A percentile compares a stretch with the other conserved stretches of the same genome.
phyloP scores from a whole-genome alignment of 2,329 filamentous ascomycete genomes.

The Fusarium oxysporum region DNA sequence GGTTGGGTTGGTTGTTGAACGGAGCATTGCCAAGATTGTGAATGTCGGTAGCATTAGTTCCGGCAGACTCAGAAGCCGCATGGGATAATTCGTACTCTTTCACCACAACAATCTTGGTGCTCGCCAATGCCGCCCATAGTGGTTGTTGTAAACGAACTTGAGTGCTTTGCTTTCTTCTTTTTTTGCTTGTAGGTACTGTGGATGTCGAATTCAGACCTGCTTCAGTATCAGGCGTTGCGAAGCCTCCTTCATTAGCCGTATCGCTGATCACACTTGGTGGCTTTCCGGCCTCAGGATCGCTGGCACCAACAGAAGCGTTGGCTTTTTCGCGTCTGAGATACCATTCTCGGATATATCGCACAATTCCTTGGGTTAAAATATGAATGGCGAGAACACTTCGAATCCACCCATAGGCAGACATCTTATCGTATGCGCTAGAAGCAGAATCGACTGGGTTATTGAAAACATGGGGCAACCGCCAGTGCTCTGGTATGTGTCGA shows the following conservation, averaged over 20 bases:
- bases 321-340: slow-evolving; percentile 71
- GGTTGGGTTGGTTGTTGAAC: slow-evolving; percentile 75
- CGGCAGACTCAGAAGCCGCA: slow-evolving; percentile 77
- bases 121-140: slow-evolving; percentile 92
- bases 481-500: slow-evolving; percentile 60
- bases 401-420: slow-evolving; percentile 72
- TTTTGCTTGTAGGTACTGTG: slow-evolving; percentile 73
- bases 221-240: slow-evolving; percentile 66
- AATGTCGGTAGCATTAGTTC: slow-evolving; percentile 80
- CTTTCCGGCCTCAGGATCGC: slow-evolving; percentile 74
- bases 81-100: slow-evolving; percentile 90
- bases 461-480: slow-evolving; percentile 58
- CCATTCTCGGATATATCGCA: slow-evolving; percentile 77
- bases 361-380: slow-evolving; percentile 78
- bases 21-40: slow-evolving; percentile 82
- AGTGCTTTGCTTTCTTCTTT: slow-evolving; percentile 89
- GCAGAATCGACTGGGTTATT: slow-evolving; percentile 60
- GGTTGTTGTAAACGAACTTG: slow-evolving; percentile 92
- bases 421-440: slow-evolving; percentile 63
- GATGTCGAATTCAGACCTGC: slow-evolving; percentile 50
- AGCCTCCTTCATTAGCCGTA: slow-evolving; percentile 52
- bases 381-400: slow-evolving; percentile 78
- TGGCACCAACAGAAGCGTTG: slow-evolving; percentile 60
- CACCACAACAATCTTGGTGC: slow-evolving; percentile 95
- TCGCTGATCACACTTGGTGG: slow-evolving; percentile 51